phyloP scores from a whole-genome alignment of 768 basidiomycete species.

The Macrolepiota fuliginosa region DNA sequence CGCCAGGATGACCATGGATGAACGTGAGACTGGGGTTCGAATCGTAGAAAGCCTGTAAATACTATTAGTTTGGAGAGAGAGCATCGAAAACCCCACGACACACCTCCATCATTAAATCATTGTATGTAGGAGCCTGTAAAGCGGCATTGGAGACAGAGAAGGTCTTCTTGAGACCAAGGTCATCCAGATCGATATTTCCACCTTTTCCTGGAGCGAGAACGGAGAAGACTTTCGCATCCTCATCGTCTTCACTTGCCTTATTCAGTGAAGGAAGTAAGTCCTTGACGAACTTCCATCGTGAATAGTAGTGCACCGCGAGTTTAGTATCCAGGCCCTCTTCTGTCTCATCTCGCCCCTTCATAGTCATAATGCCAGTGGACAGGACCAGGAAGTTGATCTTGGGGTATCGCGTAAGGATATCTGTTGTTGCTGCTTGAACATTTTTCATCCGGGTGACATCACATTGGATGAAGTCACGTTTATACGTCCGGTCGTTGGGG shows the following conservation, averaged over 20 bases:
- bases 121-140: slow-evolving; percentile 39
- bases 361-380: slow-evolving; percentile 39
- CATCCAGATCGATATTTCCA: slow-evolving; percentile 37
- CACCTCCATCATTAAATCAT: slow-evolving; percentile 54
- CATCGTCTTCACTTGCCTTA: slow-evolving; percentile 42
- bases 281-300: slow-evolving; percentile 46
- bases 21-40: slow-evolving; percentile 31
- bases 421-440: slow-evolving; percentile 29
- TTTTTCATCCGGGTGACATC: slow-evolving; percentile 46
- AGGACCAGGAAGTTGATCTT: slow-evolving; percentile 53
- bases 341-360: slow-evolving; percentile 33
- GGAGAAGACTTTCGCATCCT: slow-evolving; percentile 52
- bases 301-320: slow-evolving; percentile 46
- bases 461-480: slow-evolving; percentile 43
- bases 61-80: neutral
- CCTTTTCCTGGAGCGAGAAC: slow-evolving; percentile 38
- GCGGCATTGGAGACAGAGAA: slow-evolving; percentile 35
- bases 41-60: slow-evolving; percentile 28
- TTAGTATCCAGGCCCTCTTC: slow-evolving; percentile 33
- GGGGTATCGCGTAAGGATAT: slow-evolving; percentile 31
- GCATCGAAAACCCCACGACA: slow-evolving; percentile 10
- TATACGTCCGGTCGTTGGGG: slow-evolving; percentile 18
- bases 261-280: slow-evolving; percentile 42
- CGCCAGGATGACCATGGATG: slow-evolving; percentile 35
- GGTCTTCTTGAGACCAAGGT: slow-evolving; percentile 48